Base-by-base conservation (phyloP, 495 filamentous ascomycete species). In the Cryomyces antarcticus region DNA sequence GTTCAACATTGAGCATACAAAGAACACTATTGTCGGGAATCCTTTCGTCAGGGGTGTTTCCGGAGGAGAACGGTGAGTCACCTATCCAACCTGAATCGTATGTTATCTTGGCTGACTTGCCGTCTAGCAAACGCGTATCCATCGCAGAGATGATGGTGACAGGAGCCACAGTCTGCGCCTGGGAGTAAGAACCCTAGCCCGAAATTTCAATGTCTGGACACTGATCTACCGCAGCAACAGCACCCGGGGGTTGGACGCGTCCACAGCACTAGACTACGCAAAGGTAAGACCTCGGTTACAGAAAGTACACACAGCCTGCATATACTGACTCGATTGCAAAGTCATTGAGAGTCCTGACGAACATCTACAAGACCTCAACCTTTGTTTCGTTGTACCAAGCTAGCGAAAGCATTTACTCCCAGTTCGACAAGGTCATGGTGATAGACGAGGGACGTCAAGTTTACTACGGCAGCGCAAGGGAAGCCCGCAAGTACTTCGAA, bases 391-490 rank as follows among this genome's bases (percentile, higher is more conserved):
- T 88, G 1, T 92, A 88, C 50, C 83, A 92, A 52, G 83, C 83
- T 0, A 78, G 73, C 4, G 81, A 93, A 57, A 80, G 72, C 48
- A 92, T 92, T 41, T 93, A 88, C 60, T 69, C 68, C 28, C 73
- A 78, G 38, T 94, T 94, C 49, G 85, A 94, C 62, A 92, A 89
- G 51, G 81, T 89, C 5, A 57, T 88, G 28, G 77, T 92, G 12
- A 80, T 93, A 39, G 79, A 92, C 45, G 67, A 70, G 29, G 86
- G 86, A 11, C 71, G 65, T 10, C 71, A 88, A 54, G 78, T 89
- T 3, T 93, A 79, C 62, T 89, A 84, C 48, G 86, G 86, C 0
- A 76, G 79, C 0, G 57, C 74, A 0, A 54, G 60, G 0, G 73
- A 83, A 49, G 85, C 85, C 5, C 61, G 78, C 41, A 56, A 62